phyloP scores from a whole-genome alignment of 306 rosid species.

The Trifolium repens region DNA sequence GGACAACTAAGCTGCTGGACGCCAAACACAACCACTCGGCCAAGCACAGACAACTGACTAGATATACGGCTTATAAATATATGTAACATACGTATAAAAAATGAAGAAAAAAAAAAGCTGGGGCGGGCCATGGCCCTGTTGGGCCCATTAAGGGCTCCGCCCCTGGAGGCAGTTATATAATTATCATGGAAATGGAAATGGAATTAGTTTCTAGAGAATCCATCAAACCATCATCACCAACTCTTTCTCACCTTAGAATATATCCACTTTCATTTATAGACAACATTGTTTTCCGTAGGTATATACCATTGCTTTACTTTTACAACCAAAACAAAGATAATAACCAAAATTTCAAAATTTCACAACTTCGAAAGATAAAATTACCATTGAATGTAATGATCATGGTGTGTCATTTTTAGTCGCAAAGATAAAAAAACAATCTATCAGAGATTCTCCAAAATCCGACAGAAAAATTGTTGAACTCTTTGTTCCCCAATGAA shows the following conservation, averaged over 20 bases:
- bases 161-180: no score
- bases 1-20: no score
- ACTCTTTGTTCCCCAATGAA: constrained; percentile 45
- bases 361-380: constrained; percentile 43
- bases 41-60: no score
- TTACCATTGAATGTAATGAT: constrained; percentile 57
- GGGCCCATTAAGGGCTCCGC: no score
- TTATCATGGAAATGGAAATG: constrained; percentile 7
- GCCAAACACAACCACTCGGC: no score
- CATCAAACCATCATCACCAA: constrained; percentile 58
- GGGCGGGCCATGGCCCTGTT: no score
- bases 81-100: no score
- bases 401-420: constrained; percentile 53
- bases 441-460: constrained; percentile 46
- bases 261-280: constrained; percentile 49
- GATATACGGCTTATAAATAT: no score
- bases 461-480: background rate
- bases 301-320: constrained; percentile 50
- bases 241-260: constrained; percentile 40
- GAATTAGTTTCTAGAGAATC: constrained; percentile 51
- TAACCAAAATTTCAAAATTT: background rate
- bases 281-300: constrained; percentile 6
- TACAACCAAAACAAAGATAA: constrained; percentile 16
- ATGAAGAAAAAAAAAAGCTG: no score
- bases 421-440: constrained; percentile 19